phyloP scores from a whole-genome alignment of 2,329 filamentous ascomycete genomes.

The Talaromyces sp. region DNA sequence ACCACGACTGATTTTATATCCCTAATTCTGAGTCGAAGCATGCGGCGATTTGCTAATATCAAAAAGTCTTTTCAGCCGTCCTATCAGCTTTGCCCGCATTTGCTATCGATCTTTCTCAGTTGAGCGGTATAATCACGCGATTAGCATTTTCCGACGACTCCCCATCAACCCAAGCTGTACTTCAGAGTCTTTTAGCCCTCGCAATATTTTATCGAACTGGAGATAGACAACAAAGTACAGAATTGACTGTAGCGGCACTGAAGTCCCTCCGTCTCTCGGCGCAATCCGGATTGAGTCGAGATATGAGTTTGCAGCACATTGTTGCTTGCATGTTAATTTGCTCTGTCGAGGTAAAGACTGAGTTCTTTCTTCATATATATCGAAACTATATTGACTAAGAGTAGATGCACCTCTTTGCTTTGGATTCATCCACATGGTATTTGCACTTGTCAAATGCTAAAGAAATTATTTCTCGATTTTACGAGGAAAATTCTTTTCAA shows the following conservation, averaged over 20 bases:
- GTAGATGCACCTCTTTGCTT: conserved; percentile 3
- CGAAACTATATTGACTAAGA: neutral
- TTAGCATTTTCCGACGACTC: conserved; percentile 4
- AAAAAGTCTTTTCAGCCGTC: conserved; percentile 3
- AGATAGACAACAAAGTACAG: neutral
- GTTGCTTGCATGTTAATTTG: conserved; percentile 12
- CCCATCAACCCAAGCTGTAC: neutral
- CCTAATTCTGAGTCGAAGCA: neutral
- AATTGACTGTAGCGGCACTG: neutral
- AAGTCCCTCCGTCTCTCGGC: conserved; percentile 3
- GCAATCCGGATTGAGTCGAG: neutral
- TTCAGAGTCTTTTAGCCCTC: conserved; percentile 6
- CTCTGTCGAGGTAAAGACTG: neutral
- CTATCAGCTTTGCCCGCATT: conserved; percentile 3
- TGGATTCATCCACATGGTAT: neutral
- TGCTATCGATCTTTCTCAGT: neutral
- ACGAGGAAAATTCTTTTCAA: neutral
- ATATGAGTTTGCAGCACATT: conserved; percentile 7
- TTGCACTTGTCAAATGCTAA: conserved; percentile 7
- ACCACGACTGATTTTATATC: no score
- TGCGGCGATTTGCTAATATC: neutral
- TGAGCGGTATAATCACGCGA: conserved; percentile 1
- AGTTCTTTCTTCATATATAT: neutral
- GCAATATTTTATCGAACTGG: neutral
- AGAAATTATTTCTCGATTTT: conserved; percentile 1